Base-by-base conservation (phyloP, 768 basidiomycete species). In the Gloeopeniophorella convolvens region DNA sequence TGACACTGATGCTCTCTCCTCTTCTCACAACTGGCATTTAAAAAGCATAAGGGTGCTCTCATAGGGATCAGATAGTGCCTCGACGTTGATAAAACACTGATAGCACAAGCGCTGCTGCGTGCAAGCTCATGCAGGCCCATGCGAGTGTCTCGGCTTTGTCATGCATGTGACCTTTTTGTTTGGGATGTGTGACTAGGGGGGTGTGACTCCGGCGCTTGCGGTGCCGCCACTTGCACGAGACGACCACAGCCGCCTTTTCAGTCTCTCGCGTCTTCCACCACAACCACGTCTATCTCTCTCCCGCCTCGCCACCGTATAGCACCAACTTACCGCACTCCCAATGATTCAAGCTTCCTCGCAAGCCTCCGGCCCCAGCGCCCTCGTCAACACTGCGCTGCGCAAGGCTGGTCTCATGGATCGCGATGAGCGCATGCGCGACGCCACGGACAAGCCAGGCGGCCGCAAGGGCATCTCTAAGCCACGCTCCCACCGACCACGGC, bases 371-470 rank as follows among this genome's bases (percentile, higher is more conserved):
- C 70, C 76, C 44, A 77, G 81, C 57, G 63, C 75, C 24, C 67
- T 89, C 16, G 84, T 79, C 18, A 57, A 74, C 50, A 82, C 68
- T 50, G 81, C 84, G 26, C 70, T 89, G 21, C 80, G 82, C 51
- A 78, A 68, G 31, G 85, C 83, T 3, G 87, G 86, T 34, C 79
- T 89, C 62, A 82, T 87, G 54, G 85, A 87, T 73, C 72, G 78
- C 49, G 87, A 89, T 65, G 71, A 80, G 50, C 76, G 71, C 58
- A 89, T 89, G 87, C 78, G 80, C 54, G 86, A 89, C 60, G 69
- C 72, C 36, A 72, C 76, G 8, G 78, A 80, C 68, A 84, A 72
- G 58, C 84, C 83, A 5, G 83, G 84, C 42, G 85, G 85, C 20
- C 77, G 85, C 61, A 89, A 89, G 65, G 78, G 78, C 37, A 59